Evolutionary conservation across 306 rosid species (phyloP), one percentile per base, ranked within the genome.

Genomic region (Neltuma alba): DNA sequence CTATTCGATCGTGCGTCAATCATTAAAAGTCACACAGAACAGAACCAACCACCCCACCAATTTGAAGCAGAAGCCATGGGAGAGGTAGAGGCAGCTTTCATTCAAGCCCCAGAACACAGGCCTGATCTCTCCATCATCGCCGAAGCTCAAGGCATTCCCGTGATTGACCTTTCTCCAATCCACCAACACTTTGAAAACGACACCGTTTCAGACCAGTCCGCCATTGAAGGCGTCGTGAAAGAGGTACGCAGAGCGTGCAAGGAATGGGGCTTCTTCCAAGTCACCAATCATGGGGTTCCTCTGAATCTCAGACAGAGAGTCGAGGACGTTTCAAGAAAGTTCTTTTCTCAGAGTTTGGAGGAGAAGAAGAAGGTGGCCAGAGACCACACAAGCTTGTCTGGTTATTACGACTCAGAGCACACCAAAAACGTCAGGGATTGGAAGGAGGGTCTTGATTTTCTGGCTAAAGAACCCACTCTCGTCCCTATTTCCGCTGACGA

Each of bases 251-350:
- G 72, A 37, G 72, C 50, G 4, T 67, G 72, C 50, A 38, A 21
- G 72, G 72, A 67, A 44, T 67, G 33, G 48, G 72, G 72, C 1
- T 67, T 67, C 50, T 67, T 67, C 20, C 72, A 94, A 54, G 94
- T 90, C 27, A 78, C 87, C 40, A 92, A 92, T 62, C 98, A 92
- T 78, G 90, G 91, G 70, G 90, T 92, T 6, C 89, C 93, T 0
- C 57, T 78, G 63, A 89, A 84, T 12, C 41, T 78, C 68, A 62
- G 72, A 8, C 21, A 76, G 47, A 88, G 76, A 48, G 71, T 87
- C 25, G 91, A 83, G 83, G 86, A 73, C 4, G 82, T 62, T 66
- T 77, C 91, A 5, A 89, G 58, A 81, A 74, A 37, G 45, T 92
- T 92, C 73, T 92, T 94, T 36, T 65, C 30, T 7, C 89, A 33